A percentile compares a stretch with the other conserved stretches of the same genome.
Conservation (phyloP, 1,284 basidiomycete genomes). For the Cryptococcus wingfieldii region DNA sequence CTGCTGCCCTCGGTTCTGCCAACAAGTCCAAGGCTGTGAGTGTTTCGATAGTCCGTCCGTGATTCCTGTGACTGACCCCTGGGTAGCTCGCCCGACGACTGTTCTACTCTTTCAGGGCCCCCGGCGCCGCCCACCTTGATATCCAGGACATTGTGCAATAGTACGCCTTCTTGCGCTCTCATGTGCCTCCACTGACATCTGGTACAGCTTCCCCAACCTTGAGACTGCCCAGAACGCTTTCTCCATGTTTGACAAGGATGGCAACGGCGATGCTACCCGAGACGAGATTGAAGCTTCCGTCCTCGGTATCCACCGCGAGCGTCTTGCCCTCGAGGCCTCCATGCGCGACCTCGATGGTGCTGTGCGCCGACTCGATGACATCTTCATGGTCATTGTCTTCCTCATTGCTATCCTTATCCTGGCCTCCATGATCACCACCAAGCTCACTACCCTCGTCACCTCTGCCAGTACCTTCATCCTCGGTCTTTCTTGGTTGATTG, state of each 20-base stretch:
- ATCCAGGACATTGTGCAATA: conserved; percentile 69
- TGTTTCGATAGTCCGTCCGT: not conserved
- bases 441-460: conserved; percentile 68
- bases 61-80: not conserved
- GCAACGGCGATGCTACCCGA: conserved; percentile 70
- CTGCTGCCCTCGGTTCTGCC: conserved; percentile 68
- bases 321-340: conserved; percentile 74
- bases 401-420: conserved; percentile 68
- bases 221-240: conserved; percentile 67
- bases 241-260: conserved; percentile 75
- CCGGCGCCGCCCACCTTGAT: conserved; percentile 59
- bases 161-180: conserved; percentile 13
- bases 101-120: conserved; percentile 78
- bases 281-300: conserved; percentile 74
- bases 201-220: conserved; percentile 56
- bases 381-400: conserved; percentile 53
- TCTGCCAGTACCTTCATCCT: conserved; percentile 78
- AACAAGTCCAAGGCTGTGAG: conserved; percentile 73
- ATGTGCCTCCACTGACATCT: conserved; percentile 2
- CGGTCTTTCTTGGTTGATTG: conserved; percentile 85
- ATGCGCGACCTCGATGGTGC: conserved; percentile 90
- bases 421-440: conserved; percentile 66
- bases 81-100: conserved; percentile 69
- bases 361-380: conserved; percentile 61
- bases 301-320: conserved; percentile 78